These are phyloP conservation scores for Dactylorhiza incarnata DNA, from an alignment of 106 monocot species.

Conservation along the genomic window DNA sequence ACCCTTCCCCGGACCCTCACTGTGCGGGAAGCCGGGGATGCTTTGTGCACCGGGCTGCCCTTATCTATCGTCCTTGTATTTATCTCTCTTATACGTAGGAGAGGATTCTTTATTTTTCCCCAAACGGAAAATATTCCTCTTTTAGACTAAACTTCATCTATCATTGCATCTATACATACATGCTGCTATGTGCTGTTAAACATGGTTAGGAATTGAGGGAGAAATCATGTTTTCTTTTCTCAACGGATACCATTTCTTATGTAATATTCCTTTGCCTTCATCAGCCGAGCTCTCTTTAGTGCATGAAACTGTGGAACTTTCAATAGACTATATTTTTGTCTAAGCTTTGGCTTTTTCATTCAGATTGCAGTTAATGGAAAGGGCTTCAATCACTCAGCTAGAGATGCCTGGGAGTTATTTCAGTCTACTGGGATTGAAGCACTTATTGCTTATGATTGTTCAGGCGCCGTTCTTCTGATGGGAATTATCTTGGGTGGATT, in stretches of 20 bases:
- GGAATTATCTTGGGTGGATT: slow-evolving; percentile 80
- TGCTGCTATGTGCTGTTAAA: slow-evolving; percentile 1
- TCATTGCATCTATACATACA: too few species aligned
- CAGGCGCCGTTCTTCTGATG: slow-evolving; percentile 94
- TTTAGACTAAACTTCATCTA: too few species aligned
- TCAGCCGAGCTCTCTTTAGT: not conserved
- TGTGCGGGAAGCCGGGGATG: too few species aligned
- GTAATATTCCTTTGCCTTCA: not conserved
- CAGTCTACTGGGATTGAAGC: slow-evolving; percentile 96
- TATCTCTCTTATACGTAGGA: too few species aligned
- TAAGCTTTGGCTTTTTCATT: not conserved
- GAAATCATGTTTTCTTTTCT: not conserved
- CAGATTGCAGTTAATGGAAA: slow-evolving; percentile 95
- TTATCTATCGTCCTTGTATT: too few species aligned
- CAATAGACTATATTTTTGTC: not conserved
- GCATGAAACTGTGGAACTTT: not conserved
- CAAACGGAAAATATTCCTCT: too few species aligned
- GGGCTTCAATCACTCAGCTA: slow-evolving; percentile 90
- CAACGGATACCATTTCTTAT: not conserved
- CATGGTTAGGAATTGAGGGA: not conserved
- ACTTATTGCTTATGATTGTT: slow-evolving; percentile 96
- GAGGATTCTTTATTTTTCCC: too few species aligned
- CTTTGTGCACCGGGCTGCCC: too few species aligned
- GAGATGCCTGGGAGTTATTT: slow-evolving; percentile 98
- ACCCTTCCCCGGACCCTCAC: too few species aligned